phyloP scores from a whole-genome alignment of 2,329 filamentous ascomycete genomes.

The Blastomyces gilchristii region DNA sequence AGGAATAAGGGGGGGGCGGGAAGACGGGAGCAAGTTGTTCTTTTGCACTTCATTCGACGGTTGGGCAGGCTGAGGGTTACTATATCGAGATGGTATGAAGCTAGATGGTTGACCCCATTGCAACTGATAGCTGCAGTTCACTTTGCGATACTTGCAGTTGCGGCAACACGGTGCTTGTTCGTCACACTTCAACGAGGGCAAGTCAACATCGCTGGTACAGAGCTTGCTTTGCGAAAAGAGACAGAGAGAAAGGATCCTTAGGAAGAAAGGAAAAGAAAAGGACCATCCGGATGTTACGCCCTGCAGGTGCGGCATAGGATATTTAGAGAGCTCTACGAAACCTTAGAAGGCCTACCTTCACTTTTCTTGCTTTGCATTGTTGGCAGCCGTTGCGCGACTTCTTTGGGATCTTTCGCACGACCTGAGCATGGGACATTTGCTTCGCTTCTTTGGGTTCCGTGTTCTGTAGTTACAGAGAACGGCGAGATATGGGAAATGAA shows the following conservation, averaged over 20 bases:
- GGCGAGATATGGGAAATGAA: background rate
- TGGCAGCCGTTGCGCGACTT: constrained; percentile 15
- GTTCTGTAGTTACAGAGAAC: background rate
- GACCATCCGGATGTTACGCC: background rate
- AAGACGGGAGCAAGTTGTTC: background rate
- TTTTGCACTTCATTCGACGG: background rate
- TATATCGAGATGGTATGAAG: background rate
- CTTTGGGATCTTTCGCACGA: background rate
- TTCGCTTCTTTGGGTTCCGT: background rate
- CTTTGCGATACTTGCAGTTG: constrained; percentile 13
- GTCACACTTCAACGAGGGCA: constrained; percentile 11
- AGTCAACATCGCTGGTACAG: background rate
- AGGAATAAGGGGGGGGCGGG: background rate
- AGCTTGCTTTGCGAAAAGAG: background rate
- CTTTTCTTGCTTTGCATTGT: constrained; percentile 15
- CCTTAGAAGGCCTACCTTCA: constrained; percentile 11
- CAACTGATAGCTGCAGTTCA: constrained; percentile 11
- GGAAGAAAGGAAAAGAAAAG: no score
- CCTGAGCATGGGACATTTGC: background rate
- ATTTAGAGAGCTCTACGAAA: background rate
- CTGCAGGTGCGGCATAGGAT: background rate
- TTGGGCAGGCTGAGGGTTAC: background rate
- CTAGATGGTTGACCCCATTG: background rate
- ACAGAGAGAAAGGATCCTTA: no score
- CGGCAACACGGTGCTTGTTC: constrained; percentile 15